Evolutionary conservation across 148 eudicot genomes (phyloP).

Genomic region (Rhododendron vialii): DNA sequence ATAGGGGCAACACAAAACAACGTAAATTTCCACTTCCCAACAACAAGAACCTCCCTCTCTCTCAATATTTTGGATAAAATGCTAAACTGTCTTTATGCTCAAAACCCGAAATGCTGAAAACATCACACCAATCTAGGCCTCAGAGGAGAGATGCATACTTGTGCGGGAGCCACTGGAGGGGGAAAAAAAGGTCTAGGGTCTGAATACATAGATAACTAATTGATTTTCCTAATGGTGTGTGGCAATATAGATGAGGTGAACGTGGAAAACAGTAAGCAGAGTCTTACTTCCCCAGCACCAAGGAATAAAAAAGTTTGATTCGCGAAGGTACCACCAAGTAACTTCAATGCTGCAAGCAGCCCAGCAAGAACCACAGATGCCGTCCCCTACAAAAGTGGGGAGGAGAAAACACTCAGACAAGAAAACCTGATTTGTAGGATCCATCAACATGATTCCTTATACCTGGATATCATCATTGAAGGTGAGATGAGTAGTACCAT

Average conservation of each 20-base stretch:
- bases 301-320: slow-evolving; percentile 13
- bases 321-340: slow-evolving; percentile 31
- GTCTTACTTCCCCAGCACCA: slow-evolving; percentile 88
- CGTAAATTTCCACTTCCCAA: not conserved
- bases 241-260: not conserved
- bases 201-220: not conserved
- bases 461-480: slow-evolving; percentile 4
- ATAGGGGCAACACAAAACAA: not conserved
- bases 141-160: not conserved
- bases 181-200: not conserved
- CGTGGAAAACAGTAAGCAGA: not conserved
- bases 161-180: not conserved
- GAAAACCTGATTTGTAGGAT: not conserved
- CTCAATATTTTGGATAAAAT: not conserved
- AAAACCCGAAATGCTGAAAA: not conserved
- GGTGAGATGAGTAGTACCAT: slow-evolving; percentile 51
- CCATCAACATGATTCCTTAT: not conserved
- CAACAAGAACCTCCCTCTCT: not conserved
- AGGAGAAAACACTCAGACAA: not conserved
- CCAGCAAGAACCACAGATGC: slow-evolving; percentile 56
- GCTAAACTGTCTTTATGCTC: not conserved
- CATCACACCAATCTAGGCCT: not conserved
- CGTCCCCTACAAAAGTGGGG: slow-evolving; percentile 31
- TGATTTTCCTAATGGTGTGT: not conserved
- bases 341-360: slow-evolving; percentile 44